These are phyloP conservation scores for Mycena venus DNA, from an alignment of 768 basidiomycete genomes.

Conservation along the genomic window DNA sequence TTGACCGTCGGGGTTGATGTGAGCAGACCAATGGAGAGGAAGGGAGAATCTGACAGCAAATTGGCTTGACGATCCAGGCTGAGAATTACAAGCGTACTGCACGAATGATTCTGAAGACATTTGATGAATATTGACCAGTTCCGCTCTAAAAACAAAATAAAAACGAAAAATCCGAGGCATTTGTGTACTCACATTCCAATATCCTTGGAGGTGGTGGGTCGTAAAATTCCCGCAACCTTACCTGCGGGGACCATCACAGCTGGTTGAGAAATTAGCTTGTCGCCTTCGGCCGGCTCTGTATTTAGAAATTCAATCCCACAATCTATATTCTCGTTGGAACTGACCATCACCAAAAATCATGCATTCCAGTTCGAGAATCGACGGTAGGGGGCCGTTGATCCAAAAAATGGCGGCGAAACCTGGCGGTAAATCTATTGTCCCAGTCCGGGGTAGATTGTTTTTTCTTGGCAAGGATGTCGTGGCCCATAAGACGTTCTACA, in stretches of 20 bases:
- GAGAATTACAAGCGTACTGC: constrained; percentile 27
- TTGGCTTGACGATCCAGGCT: not conserved
- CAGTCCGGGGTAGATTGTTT: too few species aligned
- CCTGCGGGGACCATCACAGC: not conserved
- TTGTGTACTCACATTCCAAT: constrained; percentile 35
- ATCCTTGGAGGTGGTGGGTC: constrained; percentile 45
- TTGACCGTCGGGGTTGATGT: constrained; percentile 74
- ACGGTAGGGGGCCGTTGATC: too few species aligned
- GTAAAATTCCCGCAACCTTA: constrained; percentile 32
- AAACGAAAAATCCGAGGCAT: constrained; percentile 21
- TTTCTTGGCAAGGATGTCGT: too few species aligned
- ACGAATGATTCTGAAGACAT: constrained; percentile 40
- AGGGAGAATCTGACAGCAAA: constrained; percentile 52
- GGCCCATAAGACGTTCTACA: too few species aligned
- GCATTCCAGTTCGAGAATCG: too few species aligned
- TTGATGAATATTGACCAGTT: constrained; percentile 24
- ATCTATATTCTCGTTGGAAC: too few species aligned
- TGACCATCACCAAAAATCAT: too few species aligned
- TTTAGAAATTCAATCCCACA: too few species aligned
- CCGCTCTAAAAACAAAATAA: constrained; percentile 20
- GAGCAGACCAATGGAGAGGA: constrained; percentile 60
- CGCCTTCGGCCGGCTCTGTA: too few species aligned
- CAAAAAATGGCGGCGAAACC: too few species aligned
- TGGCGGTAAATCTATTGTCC: too few species aligned
- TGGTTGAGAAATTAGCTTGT: too few species aligned